Percentiles rank a stretch among this genome's conserved stretches.
These are phyloP conservation scores for Avena atlantica DNA, from an alignment of 176 grass and related monocot species.

Conservation along the genomic window DNA sequence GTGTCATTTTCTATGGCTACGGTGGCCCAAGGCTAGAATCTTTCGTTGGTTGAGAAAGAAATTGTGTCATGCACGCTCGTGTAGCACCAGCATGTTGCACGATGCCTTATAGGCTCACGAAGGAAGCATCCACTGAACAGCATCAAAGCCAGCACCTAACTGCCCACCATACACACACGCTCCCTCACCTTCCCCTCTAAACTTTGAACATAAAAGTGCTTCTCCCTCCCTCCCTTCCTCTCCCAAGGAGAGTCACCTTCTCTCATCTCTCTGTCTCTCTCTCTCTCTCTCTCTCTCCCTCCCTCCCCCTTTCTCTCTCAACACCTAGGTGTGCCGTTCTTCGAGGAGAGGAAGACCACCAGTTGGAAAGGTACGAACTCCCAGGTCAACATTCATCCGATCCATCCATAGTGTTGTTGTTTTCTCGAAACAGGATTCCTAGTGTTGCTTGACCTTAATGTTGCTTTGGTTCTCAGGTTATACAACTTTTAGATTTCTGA, in stretches of 20 bases:
- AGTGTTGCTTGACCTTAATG: background rate
- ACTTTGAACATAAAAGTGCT: constrained; percentile 56
- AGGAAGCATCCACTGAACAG: constrained; percentile 56
- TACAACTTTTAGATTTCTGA: background rate
- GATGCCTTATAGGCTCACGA: constrained; percentile 53
- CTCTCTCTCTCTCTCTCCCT: background rate
- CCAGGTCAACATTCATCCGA: background rate
- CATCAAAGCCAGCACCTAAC: constrained; percentile 43
- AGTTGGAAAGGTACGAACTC: background rate
- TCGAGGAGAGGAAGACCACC: constrained; percentile 27
- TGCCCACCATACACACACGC: constrained; percentile 45
- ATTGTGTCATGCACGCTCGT: background rate
- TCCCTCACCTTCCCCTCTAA: constrained; percentile 46
- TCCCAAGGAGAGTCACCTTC: constrained; percentile 25
- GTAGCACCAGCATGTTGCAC: constrained; percentile 45
- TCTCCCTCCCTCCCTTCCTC: constrained; percentile 36
- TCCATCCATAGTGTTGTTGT: background rate
- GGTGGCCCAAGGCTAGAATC: constrained; percentile 36
- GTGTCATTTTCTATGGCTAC: constrained; percentile 13
- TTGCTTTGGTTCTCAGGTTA: background rate
- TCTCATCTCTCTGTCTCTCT: constrained; percentile 4
- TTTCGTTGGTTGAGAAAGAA: constrained; percentile 30
- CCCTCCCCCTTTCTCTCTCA: background rate
- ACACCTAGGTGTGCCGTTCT: background rate
- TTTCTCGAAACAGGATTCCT: background rate